Base-by-base conservation (phyloP, 805 yeast species). In the Wickerhamiella musiphila region DNA sequence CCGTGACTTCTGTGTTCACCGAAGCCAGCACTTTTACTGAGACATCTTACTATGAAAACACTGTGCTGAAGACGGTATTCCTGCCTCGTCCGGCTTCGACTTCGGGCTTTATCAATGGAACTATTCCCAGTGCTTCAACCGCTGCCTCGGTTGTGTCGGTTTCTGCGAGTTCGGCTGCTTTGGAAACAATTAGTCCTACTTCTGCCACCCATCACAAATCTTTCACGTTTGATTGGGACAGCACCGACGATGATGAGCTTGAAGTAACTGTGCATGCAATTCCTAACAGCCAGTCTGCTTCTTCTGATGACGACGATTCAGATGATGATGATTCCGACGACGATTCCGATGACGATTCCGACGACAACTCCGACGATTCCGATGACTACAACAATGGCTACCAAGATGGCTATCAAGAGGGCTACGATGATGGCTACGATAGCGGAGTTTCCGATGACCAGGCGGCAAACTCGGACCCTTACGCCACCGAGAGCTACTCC, bases 161-260 rank as follows among this genome's bases (percentile, higher is more conserved):
- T 23, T 14, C 23, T 11, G 13, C 23, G 15, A 4, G 20, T 18
- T 25, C 25, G 23, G 18, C 25, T 8, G n/a, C 29, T 18, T 17
- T 23, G 27, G 16, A 19, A 4, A 14, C 6, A 6, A 12, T 12
- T 13, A 6, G 6, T 9, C 14, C 33, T 14, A 24, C 14, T 3
- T 28, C 16, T 3, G 5, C 19, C 21, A 27, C 12, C 36, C 46
- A 42, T 13, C 33, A 35, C 22, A 38, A 38, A 14, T 32, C 32
- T 13, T 35, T 44, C 20, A 19, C 26, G 11, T 41, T 44, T 27
- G 26, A 29, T 11, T 44, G 32, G 25, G 29, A 27, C 8, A 41
- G 42, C 26, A 26, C 41, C n/a, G 47, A 42, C 21, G 27, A 21
- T 3, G 46, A 42, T 3, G 40, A 36, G 10, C 12, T 44, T 5